phyloP scores from a whole-genome alignment of 352 stramenopile genomes.

The Blastocystis sp. region DNA sequence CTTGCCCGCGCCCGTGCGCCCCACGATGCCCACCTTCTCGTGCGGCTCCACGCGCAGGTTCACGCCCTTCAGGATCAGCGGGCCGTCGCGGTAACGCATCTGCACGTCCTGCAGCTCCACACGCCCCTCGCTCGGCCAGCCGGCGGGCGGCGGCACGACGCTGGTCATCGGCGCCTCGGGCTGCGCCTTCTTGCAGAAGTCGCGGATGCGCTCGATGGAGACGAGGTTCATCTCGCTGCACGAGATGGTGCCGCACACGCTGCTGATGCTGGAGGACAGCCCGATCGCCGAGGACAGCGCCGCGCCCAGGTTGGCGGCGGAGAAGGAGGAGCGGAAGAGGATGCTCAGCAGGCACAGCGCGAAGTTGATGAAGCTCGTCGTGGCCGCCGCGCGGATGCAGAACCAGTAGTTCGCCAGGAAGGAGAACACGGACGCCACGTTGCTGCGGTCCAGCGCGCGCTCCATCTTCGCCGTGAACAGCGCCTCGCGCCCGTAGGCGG shows the following conservation, averaged over 20 bases:
- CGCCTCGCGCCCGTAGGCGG: conserved; percentile 16
- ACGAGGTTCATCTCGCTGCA: conserved; percentile 83
- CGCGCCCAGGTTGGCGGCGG: conserved; percentile 81
- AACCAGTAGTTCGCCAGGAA: conserved; percentile 78
- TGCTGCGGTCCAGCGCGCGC: conserved; percentile 76
- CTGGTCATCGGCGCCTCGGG: conserved; percentile 72
- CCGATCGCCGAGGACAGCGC: too few species aligned
- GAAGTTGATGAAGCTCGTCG: conserved; percentile 75
- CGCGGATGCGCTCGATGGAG: too few species aligned
- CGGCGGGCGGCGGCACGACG: conserved; percentile 70
- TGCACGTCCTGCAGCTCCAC: too few species aligned
- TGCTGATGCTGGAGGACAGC: too few species aligned
- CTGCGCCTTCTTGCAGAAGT: conserved; percentile 73
- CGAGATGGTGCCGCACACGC: conserved; percentile 86
- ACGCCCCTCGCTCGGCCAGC: too few species aligned
- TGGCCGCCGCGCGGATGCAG: conserved; percentile 77
- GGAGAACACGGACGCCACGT: conserved; percentile 75
- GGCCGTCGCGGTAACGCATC: too few species aligned
- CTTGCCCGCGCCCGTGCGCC: conserved; percentile 83
- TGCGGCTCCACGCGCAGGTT: too few species aligned
- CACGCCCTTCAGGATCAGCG: too few species aligned
- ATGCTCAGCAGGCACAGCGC: conserved; percentile 75
- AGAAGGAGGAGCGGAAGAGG: conserved; percentile 74
- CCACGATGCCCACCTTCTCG: conserved; percentile 87
- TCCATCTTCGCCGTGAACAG: conserved; percentile 76